Conservation (phyloP, 768 basidiomycete genomes). For the Suillus sp. region DNA sequence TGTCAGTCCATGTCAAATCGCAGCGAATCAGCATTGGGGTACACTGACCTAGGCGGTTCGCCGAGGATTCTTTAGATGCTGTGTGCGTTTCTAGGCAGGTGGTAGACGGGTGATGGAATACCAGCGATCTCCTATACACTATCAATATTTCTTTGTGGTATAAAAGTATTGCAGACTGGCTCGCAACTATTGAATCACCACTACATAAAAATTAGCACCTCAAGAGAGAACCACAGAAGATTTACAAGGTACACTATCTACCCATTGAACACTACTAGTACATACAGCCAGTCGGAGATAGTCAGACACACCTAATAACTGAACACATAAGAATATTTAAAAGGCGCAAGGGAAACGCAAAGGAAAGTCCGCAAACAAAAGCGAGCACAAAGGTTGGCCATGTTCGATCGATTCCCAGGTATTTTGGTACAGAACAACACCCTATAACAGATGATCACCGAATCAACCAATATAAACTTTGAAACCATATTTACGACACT, state of each 20-base stretch:
- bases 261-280: not conserved
- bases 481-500: not conserved
- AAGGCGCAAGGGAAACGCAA: not conserved
- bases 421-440: not conserved
- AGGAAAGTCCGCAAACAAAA: not conserved
- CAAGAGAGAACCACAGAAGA: not conserved
- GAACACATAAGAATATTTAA: not conserved
- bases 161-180: too few species aligned
- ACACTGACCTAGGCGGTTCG: too few species aligned
- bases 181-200: too few species aligned
- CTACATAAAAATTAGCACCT: too few species aligned
- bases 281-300: not conserved
- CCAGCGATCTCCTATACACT: too few species aligned
- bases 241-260: not conserved
- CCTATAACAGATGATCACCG: not conserved
- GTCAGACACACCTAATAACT: not conserved
- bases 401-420: not conserved
- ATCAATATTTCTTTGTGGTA: too few species aligned
- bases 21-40: too few species aligned
- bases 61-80: too few species aligned
- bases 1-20: constrained; percentile 12
- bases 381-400: not conserved
- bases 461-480: not conserved
- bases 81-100: too few species aligned
- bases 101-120: too few species aligned